A percentile compares a stretch with the other conserved stretches of the same genome.
These are phyloP conservation scores for Dissophora globulifera DNA, from an alignment of 192 early-diverging fungal species.

Conservation along the genomic window DNA sequence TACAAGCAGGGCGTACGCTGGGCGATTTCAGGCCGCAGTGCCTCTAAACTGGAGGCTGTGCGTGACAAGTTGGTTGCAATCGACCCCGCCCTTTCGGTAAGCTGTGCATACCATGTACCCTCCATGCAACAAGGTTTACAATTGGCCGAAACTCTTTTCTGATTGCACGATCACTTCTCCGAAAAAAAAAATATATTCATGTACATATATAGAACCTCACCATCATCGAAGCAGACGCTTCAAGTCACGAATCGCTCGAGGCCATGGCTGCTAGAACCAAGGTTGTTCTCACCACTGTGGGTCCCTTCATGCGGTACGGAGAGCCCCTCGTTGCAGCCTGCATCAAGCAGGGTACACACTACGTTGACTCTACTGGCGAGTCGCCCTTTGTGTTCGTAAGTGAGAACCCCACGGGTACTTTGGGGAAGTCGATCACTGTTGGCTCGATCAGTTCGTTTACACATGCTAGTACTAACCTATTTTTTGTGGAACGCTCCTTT, in stretches of 20 bases:
- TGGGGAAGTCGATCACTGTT: not conserved
- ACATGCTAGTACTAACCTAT: not conserved
- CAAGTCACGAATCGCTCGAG: conserved; percentile 68
- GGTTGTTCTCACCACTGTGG: conserved; percentile 86
- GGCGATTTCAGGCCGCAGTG: conserved; percentile 84
- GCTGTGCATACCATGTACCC: too few relatives aligned
- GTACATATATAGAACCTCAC: conserved; percentile 64
- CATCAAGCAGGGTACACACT: conserved; percentile 78
- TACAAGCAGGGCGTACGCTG: conserved; percentile 62
- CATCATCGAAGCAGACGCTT: conserved; percentile 76
- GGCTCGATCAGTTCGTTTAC: too few relatives aligned
- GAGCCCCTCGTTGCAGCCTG: conserved; percentile 75
- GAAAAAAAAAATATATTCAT: not conserved
- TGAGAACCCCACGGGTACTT: not conserved
- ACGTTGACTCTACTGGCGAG: conserved; percentile 93
- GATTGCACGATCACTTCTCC: too few relatives aligned
- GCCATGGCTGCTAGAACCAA: conserved; percentile 67
- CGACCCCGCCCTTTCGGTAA: conserved; percentile 59
- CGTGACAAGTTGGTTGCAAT: conserved; percentile 62
- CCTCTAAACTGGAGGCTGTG: conserved; percentile 71
- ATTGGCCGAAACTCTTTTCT: too few relatives aligned
- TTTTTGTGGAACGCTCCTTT: not conserved
- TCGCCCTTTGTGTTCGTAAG: conserved; percentile 45
- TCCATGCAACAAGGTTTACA: too few relatives aligned
- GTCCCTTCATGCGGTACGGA: conserved; percentile 80